These are phyloP conservation scores for Arctostaphylos glauca DNA, from an alignment of 148 eudicot genomes.

Conservation along the genomic window DNA sequence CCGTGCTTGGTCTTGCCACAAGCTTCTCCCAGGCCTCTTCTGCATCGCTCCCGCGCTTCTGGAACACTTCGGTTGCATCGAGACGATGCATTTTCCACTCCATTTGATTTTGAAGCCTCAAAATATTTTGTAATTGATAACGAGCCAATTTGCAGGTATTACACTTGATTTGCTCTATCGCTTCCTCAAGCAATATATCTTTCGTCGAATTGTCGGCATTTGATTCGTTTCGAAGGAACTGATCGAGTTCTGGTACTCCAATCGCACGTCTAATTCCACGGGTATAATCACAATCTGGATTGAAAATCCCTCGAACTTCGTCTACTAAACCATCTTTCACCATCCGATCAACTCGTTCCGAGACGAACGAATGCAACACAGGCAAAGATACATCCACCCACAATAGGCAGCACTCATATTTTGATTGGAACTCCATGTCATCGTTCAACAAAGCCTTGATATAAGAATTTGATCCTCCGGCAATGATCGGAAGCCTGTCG, in stretches of 20 bases:
- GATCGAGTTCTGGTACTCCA: constrained; percentile 79
- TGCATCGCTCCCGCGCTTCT: constrained; percentile 31
- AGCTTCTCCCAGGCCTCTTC: constrained; percentile 57
- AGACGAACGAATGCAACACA: constrained; percentile 51
- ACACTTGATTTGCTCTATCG: constrained; percentile 55
- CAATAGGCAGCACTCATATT: constrained; percentile 65
- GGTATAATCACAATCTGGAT: constrained; percentile 45
- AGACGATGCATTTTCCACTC: constrained; percentile 63
- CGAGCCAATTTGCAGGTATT: constrained; percentile 63
- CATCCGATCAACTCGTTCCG: constrained; percentile 73
- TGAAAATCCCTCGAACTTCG: constrained; percentile 56
- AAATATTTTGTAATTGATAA: constrained; percentile 62
- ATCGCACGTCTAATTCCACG: constrained; percentile 75
- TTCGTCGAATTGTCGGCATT: constrained; percentile 30
- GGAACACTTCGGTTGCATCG: constrained; percentile 68
- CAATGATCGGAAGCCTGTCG: constrained; percentile 72
- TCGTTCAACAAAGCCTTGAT: constrained; percentile 65
- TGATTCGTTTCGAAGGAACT: constrained; percentile 43
- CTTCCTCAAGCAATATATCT: constrained; percentile 38
- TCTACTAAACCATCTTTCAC: constrained; percentile 54
- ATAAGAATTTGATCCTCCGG: constrained; percentile 88
- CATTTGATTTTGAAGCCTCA: constrained; percentile 49
- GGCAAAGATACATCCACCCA: constrained; percentile 75
- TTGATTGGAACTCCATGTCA: constrained; percentile 47
- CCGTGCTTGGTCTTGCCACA: constrained; percentile 48